Conservation (phyloP, 768 basidiomycete species). For the Amanita phalloides region DNA sequence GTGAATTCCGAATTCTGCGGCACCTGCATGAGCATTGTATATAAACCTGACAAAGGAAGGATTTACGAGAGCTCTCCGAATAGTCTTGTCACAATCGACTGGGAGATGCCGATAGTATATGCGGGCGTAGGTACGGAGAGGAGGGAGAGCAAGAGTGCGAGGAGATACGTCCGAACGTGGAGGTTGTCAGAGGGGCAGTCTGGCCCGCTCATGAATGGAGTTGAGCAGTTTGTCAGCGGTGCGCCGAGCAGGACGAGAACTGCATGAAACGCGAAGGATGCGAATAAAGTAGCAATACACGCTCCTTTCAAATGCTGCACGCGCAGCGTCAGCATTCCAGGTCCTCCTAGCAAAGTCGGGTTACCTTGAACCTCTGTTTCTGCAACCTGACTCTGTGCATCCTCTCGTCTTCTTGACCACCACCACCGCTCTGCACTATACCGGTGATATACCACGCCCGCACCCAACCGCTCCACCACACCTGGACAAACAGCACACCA, state of each 20-base stretch:
- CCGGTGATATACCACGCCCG: conserved; percentile 44
- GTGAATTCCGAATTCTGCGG: conserved; percentile 41
- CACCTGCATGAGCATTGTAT: neutral
- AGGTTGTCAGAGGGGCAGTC: conserved; percentile 11
- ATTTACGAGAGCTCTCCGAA: conserved; percentile 76
- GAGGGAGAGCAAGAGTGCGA: conserved; percentile 59
- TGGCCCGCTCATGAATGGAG: conserved; percentile 2
- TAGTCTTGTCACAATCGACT: conserved; percentile 48
- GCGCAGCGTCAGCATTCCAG: neutral
- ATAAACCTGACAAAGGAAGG: conserved; percentile 1
- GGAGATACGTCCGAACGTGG: conserved; percentile 46
- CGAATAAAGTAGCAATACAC: conserved; percentile 37
- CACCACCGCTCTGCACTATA: conserved; percentile 19
- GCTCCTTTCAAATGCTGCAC: conserved; percentile 42
- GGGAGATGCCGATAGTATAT: conserved; percentile 49
- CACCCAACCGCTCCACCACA: conserved; percentile 68
- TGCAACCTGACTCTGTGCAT: conserved; percentile 30
- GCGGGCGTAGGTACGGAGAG: conserved; percentile 58
- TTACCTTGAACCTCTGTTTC: conserved; percentile 29
- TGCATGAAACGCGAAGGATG: conserved; percentile 35
- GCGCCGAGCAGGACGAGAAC: conserved; percentile 67
- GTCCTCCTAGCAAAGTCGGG: neutral
- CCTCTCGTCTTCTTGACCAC: conserved; percentile 22
- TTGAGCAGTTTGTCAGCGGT: conserved; percentile 44
- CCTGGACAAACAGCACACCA: conserved; percentile 45